These are phyloP conservation scores for Cadophora luteo-olivacea DNA, from an alignment of 2,329 filamentous ascomycete species.

Conservation along the genomic window DNA sequence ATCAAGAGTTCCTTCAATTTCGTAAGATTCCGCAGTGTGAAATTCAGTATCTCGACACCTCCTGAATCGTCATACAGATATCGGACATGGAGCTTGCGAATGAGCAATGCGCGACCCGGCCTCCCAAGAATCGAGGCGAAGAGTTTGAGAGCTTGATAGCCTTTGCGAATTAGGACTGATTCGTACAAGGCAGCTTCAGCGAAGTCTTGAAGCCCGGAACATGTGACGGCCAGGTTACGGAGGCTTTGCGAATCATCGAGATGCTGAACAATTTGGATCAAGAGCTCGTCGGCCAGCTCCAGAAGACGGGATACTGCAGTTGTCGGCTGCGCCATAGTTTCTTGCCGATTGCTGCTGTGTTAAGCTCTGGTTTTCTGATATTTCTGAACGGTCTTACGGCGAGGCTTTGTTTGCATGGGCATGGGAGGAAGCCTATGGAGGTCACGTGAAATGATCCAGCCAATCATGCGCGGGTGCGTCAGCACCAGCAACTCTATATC, in stretches of 20 bases:
- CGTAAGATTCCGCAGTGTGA: background rate
- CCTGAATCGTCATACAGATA: background rate
- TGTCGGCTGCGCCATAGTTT: background rate
- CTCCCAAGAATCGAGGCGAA: background rate
- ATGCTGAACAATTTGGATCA: conserved; percentile 13
- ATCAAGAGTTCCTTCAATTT: conserved; percentile 9
- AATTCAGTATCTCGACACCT: conserved; percentile 9
- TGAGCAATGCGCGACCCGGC: conserved; percentile 2
- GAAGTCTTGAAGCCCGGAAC: conserved; percentile 14
- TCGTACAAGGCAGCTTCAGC: conserved; percentile 16
- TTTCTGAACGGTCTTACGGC: background rate
- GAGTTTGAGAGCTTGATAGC: background rate
- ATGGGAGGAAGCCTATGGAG: background rate
- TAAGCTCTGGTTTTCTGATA: background rate
- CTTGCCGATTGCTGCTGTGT: background rate
- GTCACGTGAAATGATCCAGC: background rate
- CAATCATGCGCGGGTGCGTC: background rate
- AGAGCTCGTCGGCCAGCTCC: conserved; percentile 13
- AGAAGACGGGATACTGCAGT: background rate
- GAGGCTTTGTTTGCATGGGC: background rate
- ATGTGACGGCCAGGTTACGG: conserved; percentile 4
- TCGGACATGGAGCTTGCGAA: conserved; percentile 14
- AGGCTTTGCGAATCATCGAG: conserved; percentile 3
- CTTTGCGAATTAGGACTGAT: conserved; percentile 14
- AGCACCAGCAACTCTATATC: background rate